A percentile compares a stretch with the other conserved stretches of the same genome.
These are phyloP conservation scores for Debaryomyces hansenii DNA, from an alignment of 805 yeast genomes.

Conservation along the genomic window DNA sequence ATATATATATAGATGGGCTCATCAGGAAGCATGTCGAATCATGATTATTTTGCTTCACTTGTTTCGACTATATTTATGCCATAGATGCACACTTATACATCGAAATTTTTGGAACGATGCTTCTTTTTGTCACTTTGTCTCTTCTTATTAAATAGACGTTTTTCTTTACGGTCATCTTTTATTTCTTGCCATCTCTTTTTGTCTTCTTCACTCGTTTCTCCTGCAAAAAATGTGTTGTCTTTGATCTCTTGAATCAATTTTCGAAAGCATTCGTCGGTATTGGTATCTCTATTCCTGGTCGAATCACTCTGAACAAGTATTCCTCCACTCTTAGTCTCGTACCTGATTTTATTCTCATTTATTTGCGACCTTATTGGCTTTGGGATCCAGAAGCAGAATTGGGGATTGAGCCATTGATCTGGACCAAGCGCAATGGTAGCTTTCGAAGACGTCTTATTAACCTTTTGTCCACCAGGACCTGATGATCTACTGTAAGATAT, in stretches of 20 bases:
- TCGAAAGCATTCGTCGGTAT: slow-evolving; percentile 57
- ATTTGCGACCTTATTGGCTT: slow-evolving; percentile 45
- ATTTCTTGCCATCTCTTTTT: slow-evolving; percentile 51
- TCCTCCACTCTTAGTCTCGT: slow-evolving; percentile 54
- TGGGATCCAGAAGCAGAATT: slow-evolving; percentile 59
- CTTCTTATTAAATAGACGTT: slow-evolving; percentile 33
- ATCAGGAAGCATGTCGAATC: too few species aligned
- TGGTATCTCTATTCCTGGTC: slow-evolving; percentile 57
- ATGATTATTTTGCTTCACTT: too few species aligned
- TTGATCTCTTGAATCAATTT: slow-evolving; percentile 58
- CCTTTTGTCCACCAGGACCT: slow-evolving; percentile 90
- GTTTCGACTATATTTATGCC: too few species aligned
- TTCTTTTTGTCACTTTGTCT: slow-evolving; percentile 39
- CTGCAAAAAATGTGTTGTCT: slow-evolving; percentile 44
- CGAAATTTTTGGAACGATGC: slow-evolving; percentile 34
- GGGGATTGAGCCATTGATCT: slow-evolving; percentile 43
- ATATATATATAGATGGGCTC: too few species aligned
- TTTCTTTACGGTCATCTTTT: slow-evolving; percentile 29
- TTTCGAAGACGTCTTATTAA: slow-evolving; percentile 69
- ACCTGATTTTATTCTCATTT: slow-evolving; percentile 41
- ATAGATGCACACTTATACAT: slow-evolving; percentile 7
- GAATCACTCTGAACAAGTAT: slow-evolving; percentile 61
- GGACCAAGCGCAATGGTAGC: slow-evolving; percentile 56
- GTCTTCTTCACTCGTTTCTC: slow-evolving; percentile 48
- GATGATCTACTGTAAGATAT: slow-evolving; percentile 58